A percentile compares a stretch with the other conserved stretches of the same genome.
Conservation (phyloP, 2,329 filamentous ascomycete species). For the Hypoxylon sp. region DNA sequence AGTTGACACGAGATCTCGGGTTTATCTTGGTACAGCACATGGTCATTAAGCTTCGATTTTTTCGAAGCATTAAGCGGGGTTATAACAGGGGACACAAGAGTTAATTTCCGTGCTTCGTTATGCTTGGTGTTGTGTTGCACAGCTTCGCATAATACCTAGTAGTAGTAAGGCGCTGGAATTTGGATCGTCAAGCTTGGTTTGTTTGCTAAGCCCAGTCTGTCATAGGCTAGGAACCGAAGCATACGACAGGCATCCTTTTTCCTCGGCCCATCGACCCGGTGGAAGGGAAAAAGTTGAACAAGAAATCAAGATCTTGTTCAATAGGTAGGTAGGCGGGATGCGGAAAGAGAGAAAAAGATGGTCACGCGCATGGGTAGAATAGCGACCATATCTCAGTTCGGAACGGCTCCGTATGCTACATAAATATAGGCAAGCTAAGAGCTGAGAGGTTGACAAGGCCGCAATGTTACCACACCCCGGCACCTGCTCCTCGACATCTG, state of each 20-base stretch:
- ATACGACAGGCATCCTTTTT: too few relatives aligned
- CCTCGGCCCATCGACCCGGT: too few relatives aligned
- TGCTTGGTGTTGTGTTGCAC: too few relatives aligned
- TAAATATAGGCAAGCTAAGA: too few relatives aligned
- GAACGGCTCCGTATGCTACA: constrained; percentile 1
- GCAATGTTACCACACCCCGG: neutral
- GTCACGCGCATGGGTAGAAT: constrained; percentile 21
- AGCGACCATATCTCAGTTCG: constrained; percentile 15
- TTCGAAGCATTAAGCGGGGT: too few relatives aligned
- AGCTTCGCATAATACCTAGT: too few relatives aligned
- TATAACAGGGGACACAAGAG: too few relatives aligned
- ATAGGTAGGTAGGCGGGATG: too few relatives aligned
- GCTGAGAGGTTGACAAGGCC: constrained; percentile 1
- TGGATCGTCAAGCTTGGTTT: constrained; percentile 28
- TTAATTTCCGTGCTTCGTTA: constrained; percentile 16
- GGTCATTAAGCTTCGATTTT: constrained; percentile 15
- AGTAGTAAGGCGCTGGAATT: constrained; percentile 17
- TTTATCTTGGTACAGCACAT: constrained; percentile 13
- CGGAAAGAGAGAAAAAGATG: constrained; percentile 1
- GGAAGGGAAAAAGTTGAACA: too few relatives aligned
- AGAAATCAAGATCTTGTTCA: too few relatives aligned
- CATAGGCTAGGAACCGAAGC: constrained; percentile 2
- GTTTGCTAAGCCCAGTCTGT: constrained; percentile 10
- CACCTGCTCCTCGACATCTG: constrained; percentile 10
- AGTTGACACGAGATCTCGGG: constrained; percentile 17